Conservation (phyloP, 1,284 basidiomycete genomes). For the Phellinidium pouzarii region DNA sequence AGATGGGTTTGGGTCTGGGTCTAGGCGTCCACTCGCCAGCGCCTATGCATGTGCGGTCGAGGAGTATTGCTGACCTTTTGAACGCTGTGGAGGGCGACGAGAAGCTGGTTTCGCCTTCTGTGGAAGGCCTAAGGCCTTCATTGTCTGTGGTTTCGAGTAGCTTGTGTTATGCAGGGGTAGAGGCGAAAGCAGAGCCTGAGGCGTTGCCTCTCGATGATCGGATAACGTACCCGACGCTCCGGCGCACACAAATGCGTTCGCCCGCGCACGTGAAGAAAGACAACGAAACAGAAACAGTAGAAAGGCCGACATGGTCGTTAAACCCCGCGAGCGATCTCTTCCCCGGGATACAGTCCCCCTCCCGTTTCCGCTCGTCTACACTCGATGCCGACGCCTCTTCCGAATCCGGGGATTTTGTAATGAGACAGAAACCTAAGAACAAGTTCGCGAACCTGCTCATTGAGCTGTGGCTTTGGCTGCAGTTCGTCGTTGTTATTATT, state of each 20-base stretch:
- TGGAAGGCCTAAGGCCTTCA: neutral
- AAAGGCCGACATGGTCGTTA: neutral
- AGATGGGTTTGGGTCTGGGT: slow-evolving; percentile 30
- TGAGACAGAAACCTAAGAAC: neutral
- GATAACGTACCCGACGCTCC: slow-evolving; percentile 6
- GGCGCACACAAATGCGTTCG: slow-evolving; percentile 2
- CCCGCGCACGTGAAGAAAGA: neutral
- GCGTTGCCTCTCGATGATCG: neutral
- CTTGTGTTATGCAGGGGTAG: neutral
- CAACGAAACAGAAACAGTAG: neutral
- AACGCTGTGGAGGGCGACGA: slow-evolving; percentile 9
- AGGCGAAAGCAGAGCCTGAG: neutral
- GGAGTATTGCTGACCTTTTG: slow-evolving; percentile 46
- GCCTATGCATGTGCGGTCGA: slow-evolving; percentile 41
- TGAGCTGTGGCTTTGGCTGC: slow-evolving; percentile 74
- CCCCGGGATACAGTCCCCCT: neutral
- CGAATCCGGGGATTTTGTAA: too few relatives aligned
- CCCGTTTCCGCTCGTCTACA: too few relatives aligned
- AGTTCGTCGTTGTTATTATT: slow-evolving; percentile 63
- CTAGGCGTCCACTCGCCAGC: slow-evolving; percentile 35
- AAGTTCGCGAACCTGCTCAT: slow-evolving; percentile 38
- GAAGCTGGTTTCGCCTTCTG: neutral
- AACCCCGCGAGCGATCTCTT: neutral
- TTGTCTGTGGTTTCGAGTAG: neutral
- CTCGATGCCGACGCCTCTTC: neutral